These are phyloP conservation scores for Globisporangium nodosum DNA, from an alignment of 352 stramenopile genomes.

Conservation along the genomic window DNA sequence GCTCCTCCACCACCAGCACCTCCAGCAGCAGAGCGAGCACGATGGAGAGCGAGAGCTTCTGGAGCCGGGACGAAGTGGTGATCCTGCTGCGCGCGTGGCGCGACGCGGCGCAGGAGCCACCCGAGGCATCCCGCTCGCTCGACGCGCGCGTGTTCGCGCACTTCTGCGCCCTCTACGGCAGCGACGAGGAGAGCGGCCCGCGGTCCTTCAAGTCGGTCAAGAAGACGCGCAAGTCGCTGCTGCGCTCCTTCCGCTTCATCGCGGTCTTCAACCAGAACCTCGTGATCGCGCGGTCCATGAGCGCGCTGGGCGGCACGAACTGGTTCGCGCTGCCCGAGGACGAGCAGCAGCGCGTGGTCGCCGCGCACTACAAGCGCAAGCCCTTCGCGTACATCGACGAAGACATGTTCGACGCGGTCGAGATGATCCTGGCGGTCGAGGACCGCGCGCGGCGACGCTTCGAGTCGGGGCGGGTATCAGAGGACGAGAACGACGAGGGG, in stretches of 20 bases:
- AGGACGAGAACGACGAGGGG: not conserved
- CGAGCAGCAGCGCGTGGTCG: conserved; percentile 10
- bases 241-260: conserved; percentile 14
- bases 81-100: conserved; percentile 3
- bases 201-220: conserved; percentile 11
- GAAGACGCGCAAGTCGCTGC: conserved; percentile 11
- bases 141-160: conserved; percentile 9
- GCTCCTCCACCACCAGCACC: too few relatives aligned
- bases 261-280: conserved; percentile 13
- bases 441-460: conserved; percentile 1
- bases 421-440: conserved; percentile 9
- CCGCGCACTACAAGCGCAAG: conserved; percentile 13
- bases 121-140: not conserved
- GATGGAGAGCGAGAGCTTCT: not conserved
- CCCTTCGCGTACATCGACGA: conserved; percentile 14
- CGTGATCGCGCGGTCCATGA: conserved; percentile 12
- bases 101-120: not conserved
- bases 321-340: conserved; percentile 7
- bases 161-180: conserved; percentile 4
- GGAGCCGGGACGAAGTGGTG: conserved; percentile 2
- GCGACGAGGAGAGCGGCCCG: too few relatives aligned
- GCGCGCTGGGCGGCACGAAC: conserved; percentile 7
- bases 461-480: not conserved
- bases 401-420: conserved; percentile 14
- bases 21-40: not conserved